Conservation (phyloP, 2,329 filamentous ascomycete genomes). For the Monosporascus sp. region DNA sequence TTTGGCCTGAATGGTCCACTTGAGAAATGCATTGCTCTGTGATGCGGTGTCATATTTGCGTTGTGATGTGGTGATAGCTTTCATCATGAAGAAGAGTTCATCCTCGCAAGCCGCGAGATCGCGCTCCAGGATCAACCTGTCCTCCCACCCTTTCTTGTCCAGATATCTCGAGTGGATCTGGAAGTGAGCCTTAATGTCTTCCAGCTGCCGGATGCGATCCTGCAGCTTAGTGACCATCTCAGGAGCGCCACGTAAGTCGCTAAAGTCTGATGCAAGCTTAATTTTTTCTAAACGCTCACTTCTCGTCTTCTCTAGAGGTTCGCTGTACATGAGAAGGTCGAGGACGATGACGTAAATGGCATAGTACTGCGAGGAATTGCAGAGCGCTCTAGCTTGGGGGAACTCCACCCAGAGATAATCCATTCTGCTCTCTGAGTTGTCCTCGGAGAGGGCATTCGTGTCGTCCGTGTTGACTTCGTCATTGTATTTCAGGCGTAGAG, state of each 20-base stretch:
- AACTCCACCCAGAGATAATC: constrained; percentile 98
- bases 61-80: constrained; percentile 95
- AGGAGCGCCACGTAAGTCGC: constrained; percentile 86
- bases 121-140: constrained; percentile 80
- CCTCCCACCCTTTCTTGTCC: constrained; percentile 86
- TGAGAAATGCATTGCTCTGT: constrained; percentile 72
- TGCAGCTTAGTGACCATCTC: constrained; percentile 90
- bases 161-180: constrained; percentile 84
- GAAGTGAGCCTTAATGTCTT: constrained; percentile 96
- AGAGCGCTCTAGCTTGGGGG: constrained; percentile 86
- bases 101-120: constrained; percentile 89
- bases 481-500: constrained; percentile 91
- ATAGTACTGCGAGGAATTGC: constrained; percentile 96
- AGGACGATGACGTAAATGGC: constrained; percentile 97
- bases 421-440: constrained; percentile 70
- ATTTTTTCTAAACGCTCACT: constrained; percentile 96
- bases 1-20: constrained; percentile 89
- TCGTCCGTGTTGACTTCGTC: constrained; percentile 76
- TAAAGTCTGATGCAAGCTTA: constrained; percentile 97
- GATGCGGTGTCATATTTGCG: constrained; percentile 71
- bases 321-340: constrained; percentile 91
- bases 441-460: constrained; percentile 43
- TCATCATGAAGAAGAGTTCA: constrained; percentile 99
- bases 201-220: constrained; percentile 84
- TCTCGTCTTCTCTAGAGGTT: constrained; percentile 94